These are phyloP conservation scores for Eremothecium sinecaudum DNA, from an alignment of 1,139 yeast genomes.

Conservation along the genomic window DNA sequence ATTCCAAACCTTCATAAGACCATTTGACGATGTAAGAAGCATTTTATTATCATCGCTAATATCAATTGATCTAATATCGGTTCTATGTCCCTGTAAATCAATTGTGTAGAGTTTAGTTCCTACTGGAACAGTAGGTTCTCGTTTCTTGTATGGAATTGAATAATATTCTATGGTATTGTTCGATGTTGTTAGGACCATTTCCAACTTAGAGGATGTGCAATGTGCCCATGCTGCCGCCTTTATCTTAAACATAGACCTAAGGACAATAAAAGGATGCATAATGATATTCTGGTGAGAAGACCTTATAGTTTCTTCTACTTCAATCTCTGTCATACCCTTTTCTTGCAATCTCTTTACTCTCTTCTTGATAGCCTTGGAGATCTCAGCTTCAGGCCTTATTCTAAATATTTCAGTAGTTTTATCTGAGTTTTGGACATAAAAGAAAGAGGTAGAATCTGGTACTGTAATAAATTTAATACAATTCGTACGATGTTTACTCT, in stretches of 20 bases:
- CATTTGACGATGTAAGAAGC: constrained; percentile 85
- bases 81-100: constrained; percentile 78
- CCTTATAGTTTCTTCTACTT: constrained; percentile 44
- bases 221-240: constrained; percentile 49
- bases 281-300: constrained; percentile 51
- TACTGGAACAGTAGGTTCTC: constrained; percentile 42
- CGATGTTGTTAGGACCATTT: constrained; percentile 53
- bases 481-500: constrained; percentile 66
- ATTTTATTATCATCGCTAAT: constrained; percentile 72
- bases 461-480: constrained; percentile 45
- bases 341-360: constrained; percentile 73
- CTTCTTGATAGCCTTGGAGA: constrained; percentile 65
- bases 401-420: constrained; percentile 76
- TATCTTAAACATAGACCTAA: constrained; percentile 50
- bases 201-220: constrained; percentile 40
- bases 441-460: constrained; percentile 39
- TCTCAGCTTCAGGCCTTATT: constrained; percentile 67
- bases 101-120: constrained; percentile 42
- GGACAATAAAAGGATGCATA: constrained; percentile 53
- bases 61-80: constrained; percentile 78
- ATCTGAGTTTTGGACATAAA: constrained; percentile 70
- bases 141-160: constrained; percentile 39
- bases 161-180: constrained; percentile 72
- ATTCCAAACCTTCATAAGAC: constrained; percentile 85
- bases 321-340: constrained; percentile 57